Conservation (phyloP, 345 rosid species). For the Arabidopsis suecica region DNA sequence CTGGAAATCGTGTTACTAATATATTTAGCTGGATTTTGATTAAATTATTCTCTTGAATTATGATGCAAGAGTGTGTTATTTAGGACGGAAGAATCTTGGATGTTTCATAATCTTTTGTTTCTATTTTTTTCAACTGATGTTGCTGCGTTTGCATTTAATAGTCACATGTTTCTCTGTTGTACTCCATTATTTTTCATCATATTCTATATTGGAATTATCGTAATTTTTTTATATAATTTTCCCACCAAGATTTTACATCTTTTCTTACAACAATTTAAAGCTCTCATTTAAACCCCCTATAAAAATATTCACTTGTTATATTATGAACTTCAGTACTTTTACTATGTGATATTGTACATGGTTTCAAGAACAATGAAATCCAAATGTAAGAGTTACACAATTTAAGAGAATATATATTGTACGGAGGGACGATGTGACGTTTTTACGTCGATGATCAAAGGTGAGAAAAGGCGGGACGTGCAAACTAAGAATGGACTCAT, state of each 20-base stretch:
- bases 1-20: slow-evolving; percentile 36
- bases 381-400: neutral
- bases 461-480: slow-evolving; percentile 42
- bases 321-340: neutral
- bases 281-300: neutral
- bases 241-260: neutral
- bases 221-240: neutral
- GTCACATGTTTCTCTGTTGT: slow-evolving; percentile 46
- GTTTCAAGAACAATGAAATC: neutral
- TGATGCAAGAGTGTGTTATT: slow-evolving; percentile 31
- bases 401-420: neutral
- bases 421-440: slow-evolving; percentile 38
- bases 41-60: slow-evolving; percentile 15
- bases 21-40: slow-evolving; percentile 14
- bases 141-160: slow-evolving; percentile 44
- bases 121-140: slow-evolving; percentile 13
- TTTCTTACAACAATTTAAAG: neutral
- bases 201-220: neutral
- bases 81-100: slow-evolving; percentile 31
- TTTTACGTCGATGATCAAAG: slow-evolving; percentile 15
- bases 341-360: neutral
- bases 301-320: neutral
- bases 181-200: slow-evolving; percentile 30
- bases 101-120: slow-evolving; percentile 9
- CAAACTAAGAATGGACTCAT: slow-evolving; percentile 32